Evolutionary conservation across 306 rosid species (phyloP).

Genomic region (Biancaea sappan): DNA sequence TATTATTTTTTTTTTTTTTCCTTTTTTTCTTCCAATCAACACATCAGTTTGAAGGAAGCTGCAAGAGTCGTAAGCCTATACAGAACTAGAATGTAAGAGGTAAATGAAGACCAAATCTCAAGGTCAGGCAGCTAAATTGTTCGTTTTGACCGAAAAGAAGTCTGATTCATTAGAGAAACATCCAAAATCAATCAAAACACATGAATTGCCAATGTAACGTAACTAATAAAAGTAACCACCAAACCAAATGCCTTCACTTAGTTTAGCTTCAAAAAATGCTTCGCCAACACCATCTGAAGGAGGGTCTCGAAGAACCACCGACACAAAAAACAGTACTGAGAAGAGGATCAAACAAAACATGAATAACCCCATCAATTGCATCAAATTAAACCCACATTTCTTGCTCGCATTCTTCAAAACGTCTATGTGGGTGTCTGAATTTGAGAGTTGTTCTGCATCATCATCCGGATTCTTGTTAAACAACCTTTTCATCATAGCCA

Average conservation of each 20-base stretch:
- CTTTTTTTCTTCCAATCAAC: background rate
- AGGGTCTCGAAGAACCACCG: conserved; percentile 73
- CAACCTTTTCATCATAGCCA: conserved; percentile 60
- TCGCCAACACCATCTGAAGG: conserved; percentile 66
- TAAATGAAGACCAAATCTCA: conserved; percentile 8
- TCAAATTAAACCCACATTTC: conserved; percentile 43
- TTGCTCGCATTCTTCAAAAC: conserved; percentile 39
- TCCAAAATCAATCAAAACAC: background rate
- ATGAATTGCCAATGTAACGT: too few relatives aligned
- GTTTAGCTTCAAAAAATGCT: conserved; percentile 35
- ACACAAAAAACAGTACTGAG: conserved; percentile 74
- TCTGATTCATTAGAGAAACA: background rate
- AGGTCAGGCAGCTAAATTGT: background rate
- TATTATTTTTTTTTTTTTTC: too few relatives aligned
- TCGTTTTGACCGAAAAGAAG: background rate
- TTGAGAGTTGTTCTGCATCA: conserved; percentile 24
- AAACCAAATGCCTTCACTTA: conserved; percentile 44
- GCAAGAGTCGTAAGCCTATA: background rate
- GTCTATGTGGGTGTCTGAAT: conserved; percentile 31
- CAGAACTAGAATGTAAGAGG: background rate
- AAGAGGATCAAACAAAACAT: conserved; percentile 59
- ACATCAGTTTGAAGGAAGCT: background rate
- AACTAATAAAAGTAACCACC: too few relatives aligned
- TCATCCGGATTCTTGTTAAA: conserved; percentile 39
- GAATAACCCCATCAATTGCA: conserved; percentile 65